A percentile compares a stretch with the other conserved stretches of the same genome.
Evolutionary conservation across 2,329 filamentous ascomycete genomes (phyloP).

Genomic region (Ophiostoma tasmaniense): DNA sequence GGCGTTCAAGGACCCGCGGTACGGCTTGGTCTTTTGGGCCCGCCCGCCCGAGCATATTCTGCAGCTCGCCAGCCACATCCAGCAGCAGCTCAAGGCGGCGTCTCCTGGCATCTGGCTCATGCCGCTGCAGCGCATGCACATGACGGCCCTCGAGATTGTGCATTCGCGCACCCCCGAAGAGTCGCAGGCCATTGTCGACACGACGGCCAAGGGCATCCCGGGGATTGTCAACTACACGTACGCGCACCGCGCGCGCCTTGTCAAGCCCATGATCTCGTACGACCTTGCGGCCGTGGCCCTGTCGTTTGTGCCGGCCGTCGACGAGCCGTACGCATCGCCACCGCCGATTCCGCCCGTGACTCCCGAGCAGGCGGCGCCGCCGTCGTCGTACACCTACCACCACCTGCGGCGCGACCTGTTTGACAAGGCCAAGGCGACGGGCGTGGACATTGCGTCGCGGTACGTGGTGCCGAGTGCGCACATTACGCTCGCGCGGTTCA

Average conservation of each 20-base stretch:
- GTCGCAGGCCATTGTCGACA: conserved; percentile 53
- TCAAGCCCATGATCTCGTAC: conserved; percentile 75
- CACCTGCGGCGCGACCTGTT: conserved; percentile 78
- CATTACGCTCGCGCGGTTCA: conserved; percentile 76
- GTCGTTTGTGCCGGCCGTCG: conserved; percentile 73
- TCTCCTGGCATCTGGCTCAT: conserved; percentile 73
- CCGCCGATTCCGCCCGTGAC: conserved; percentile 31
- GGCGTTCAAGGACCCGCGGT: conserved; percentile 63
- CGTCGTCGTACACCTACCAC: conserved; percentile 76
- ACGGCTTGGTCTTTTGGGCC: conserved; percentile 85
- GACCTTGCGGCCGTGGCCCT: conserved; percentile 80
- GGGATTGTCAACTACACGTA: conserved; percentile 53
- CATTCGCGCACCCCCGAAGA: conserved; percentile 65
- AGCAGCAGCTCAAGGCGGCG: conserved; percentile 53
- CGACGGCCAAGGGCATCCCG: conserved; percentile 45
- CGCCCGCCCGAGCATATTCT: conserved; percentile 67
- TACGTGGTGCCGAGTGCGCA: conserved; percentile 88
- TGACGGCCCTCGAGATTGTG: conserved; percentile 78
- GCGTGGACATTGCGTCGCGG: conserved; percentile 63
- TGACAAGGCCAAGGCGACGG: conserved; percentile 48
- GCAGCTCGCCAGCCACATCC: conserved; percentile 58
- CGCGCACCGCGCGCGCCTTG: conserved; percentile 60
- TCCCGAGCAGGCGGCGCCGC: conserved; percentile 24
- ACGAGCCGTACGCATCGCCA: conserved; percentile 42
- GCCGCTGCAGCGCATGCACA: conserved; percentile 68